Conservation (phyloP, 345 rosid genomes). For the Camelina neglecta region DNA sequence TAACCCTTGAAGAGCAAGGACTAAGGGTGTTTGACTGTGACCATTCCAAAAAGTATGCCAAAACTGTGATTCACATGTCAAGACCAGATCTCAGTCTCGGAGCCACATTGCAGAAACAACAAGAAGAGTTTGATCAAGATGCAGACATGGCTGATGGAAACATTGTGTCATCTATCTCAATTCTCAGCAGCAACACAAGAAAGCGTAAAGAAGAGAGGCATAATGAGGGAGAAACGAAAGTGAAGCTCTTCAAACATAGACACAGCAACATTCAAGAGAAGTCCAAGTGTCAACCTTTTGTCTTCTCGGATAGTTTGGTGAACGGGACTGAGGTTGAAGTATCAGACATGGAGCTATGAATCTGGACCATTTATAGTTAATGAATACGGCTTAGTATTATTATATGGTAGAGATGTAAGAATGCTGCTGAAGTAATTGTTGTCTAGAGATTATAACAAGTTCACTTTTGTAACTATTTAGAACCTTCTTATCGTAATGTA, state of each 20-base stretch:
- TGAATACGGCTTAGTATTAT: slow-evolving; percentile 21
- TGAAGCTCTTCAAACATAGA: slow-evolving; percentile 57
- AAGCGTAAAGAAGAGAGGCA: slow-evolving; percentile 69
- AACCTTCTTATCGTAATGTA: slow-evolving; percentile 16
- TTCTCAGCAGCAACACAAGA: slow-evolving; percentile 47
- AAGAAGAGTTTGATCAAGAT: slow-evolving; percentile 38
- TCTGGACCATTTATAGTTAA: background rate
- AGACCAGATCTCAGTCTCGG: slow-evolving; percentile 44
- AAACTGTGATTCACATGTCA: slow-evolving; percentile 50
- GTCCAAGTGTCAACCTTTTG: slow-evolving; percentile 36
- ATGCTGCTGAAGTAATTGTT: slow-evolving; percentile 19
- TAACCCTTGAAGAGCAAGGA: slow-evolving; percentile 65
- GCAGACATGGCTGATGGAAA: slow-evolving; percentile 43
- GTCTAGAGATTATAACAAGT: slow-evolving; percentile 34
- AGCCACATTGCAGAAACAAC: slow-evolving; percentile 26
- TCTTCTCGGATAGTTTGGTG: slow-evolving; percentile 45
- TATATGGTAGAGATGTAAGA: slow-evolving; percentile 17
- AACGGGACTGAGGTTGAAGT: slow-evolving; percentile 57
- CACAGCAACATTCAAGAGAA: slow-evolving; percentile 37
- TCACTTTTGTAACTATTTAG: background rate
- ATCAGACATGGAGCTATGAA: slow-evolving; percentile 48
- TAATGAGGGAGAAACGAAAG: slow-evolving; percentile 48
- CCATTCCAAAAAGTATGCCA: slow-evolving; percentile 57
- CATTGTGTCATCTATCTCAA: slow-evolving; percentile 29
- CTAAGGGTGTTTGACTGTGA: slow-evolving; percentile 56